Conservation (phyloP, 371 early-diverging fungal species). For the Basidiobolus heterosporus region DNA sequence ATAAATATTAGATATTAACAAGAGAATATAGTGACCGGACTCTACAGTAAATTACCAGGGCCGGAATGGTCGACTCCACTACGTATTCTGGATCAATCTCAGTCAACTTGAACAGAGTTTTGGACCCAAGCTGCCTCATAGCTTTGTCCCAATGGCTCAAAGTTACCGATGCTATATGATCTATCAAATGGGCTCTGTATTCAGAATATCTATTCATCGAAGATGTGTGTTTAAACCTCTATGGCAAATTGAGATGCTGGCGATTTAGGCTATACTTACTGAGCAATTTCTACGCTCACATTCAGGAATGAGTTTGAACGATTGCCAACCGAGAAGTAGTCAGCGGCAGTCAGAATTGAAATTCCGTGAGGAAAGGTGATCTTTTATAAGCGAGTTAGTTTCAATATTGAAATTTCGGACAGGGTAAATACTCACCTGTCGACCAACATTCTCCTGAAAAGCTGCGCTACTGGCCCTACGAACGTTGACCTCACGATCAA, state of each 20-base stretch:
- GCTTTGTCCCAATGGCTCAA: slow-evolving; percentile 74
- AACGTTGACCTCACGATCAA: slow-evolving; percentile 87
- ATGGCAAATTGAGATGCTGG: no score
- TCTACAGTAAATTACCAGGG: slow-evolving; percentile 11
- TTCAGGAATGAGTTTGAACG: slow-evolving; percentile 48
- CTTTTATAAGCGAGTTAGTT: slow-evolving; percentile 10
- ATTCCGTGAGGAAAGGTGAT: slow-evolving; percentile 88
- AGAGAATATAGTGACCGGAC: not conserved
- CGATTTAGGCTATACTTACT: slow-evolving; percentile 25
- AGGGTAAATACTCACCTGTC: slow-evolving; percentile 51
- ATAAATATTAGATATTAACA: not conserved
- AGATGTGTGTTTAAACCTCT: not conserved
- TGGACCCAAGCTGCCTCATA: slow-evolving; percentile 59
- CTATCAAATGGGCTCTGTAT: slow-evolving; percentile 52
- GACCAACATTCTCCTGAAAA: slow-evolving; percentile 92
- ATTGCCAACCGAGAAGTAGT: slow-evolving; percentile 83
- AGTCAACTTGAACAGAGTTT: slow-evolving; percentile 26
- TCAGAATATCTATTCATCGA: slow-evolving; percentile 36
- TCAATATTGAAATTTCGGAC: not conserved
- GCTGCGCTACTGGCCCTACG: slow-evolving; percentile 92
- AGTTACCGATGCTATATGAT: slow-evolving; percentile 41
- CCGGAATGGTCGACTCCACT: slow-evolving; percentile 1
- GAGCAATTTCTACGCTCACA: slow-evolving; percentile 47
- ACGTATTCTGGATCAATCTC: slow-evolving; percentile 3
- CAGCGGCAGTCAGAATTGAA: slow-evolving; percentile 70